phyloP scores from a whole-genome alignment of 2,329 filamentous ascomycete species.

The Scedosporium minutisporum region DNA sequence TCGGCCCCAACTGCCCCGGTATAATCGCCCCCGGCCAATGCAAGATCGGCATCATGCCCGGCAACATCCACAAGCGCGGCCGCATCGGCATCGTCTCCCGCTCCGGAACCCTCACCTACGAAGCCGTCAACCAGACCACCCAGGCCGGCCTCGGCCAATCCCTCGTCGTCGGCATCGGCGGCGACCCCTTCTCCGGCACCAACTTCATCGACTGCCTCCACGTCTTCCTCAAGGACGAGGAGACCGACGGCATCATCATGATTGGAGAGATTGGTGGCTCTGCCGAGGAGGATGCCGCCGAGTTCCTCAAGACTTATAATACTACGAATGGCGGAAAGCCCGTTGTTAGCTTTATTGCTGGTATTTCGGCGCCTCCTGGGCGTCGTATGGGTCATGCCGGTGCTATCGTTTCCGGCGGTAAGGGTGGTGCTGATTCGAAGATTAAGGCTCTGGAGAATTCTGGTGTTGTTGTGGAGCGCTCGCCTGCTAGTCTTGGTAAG shows the following conservation, averaged over 20 bases:
- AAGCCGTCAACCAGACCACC: conserved; percentile 99
- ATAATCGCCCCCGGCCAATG: conserved; percentile 94
- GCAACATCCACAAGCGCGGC: conserved; percentile 99
- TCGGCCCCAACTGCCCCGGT: conserved; percentile 96
- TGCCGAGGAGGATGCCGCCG: conserved; percentile 95
- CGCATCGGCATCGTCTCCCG: conserved; percentile 97
- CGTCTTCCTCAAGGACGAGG: conserved; percentile 89
- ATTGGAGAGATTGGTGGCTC: conserved; percentile 98
- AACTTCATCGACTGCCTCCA: conserved; percentile 99
- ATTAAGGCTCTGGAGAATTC: conserved; percentile 88
- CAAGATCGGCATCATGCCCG: conserved; percentile 99
- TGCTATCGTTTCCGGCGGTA: conserved; percentile 94
- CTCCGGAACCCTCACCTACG: conserved; percentile 96
- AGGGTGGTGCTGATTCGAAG: conserved; percentile 97
- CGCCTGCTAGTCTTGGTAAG: conserved; percentile 85
- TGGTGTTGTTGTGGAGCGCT: conserved; percentile 93
- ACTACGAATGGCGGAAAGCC: conserved; percentile 77
- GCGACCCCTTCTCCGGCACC: conserved; percentile 96
- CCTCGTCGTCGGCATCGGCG: conserved; percentile 94
- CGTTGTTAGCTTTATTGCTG: conserved; percentile 95
- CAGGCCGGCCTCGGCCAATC: conserved; percentile 95
- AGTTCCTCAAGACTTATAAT: conserved; percentile 90
- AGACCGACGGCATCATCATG: conserved; percentile 99
- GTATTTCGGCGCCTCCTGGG: conserved; percentile 93
- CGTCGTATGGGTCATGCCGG: conserved; percentile 98